Evolutionary conservation across 1,284 basidiomycete genomes (phyloP).

Genomic region (Taiwanofungus camphoratus): DNA sequence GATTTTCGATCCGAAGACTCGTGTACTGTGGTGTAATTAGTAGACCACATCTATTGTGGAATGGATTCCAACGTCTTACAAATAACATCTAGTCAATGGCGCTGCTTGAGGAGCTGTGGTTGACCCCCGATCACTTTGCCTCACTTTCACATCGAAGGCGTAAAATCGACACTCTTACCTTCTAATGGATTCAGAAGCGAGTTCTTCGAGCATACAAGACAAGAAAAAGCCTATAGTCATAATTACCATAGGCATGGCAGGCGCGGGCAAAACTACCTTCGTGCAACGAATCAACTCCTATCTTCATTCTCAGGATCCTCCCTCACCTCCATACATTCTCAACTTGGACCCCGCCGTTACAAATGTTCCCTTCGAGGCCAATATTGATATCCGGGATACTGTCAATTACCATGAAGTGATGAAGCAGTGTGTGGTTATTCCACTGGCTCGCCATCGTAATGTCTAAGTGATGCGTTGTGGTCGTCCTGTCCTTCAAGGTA

Average conservation of each 20-base stretch:
- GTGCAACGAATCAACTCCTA: constrained; percentile 91
- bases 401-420: constrained; percentile 98
- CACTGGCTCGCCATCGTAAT: constrained; percentile 10
- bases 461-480: constrained; percentile 9
- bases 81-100: too few species aligned
- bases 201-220: constrained; percentile 5
- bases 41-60: too few species aligned
- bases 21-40: too few species aligned
- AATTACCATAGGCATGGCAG: constrained; percentile 91
- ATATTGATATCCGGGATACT: constrained; percentile 98
- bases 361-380: constrained; percentile 87
- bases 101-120: too few species aligned
- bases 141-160: too few species aligned
- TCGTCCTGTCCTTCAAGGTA: constrained; percentile 56
- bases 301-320: constrained; percentile 58
- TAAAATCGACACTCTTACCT: too few species aligned
- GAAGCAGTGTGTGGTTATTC: constrained; percentile 81
- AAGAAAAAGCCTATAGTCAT: constrained; percentile 71
- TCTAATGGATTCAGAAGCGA: background rate
- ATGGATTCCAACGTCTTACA: too few species aligned
- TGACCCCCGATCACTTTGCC: too few species aligned
- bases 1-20: too few species aligned
- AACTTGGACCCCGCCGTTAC: constrained; percentile 97
- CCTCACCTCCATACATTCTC: constrained; percentile 87
- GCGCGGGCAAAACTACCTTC: constrained; percentile 95